These are phyloP conservation scores for Backusella parvicylindrica DNA, from an alignment of 192 early-diverging fungal genomes.

Conservation along the genomic window DNA sequence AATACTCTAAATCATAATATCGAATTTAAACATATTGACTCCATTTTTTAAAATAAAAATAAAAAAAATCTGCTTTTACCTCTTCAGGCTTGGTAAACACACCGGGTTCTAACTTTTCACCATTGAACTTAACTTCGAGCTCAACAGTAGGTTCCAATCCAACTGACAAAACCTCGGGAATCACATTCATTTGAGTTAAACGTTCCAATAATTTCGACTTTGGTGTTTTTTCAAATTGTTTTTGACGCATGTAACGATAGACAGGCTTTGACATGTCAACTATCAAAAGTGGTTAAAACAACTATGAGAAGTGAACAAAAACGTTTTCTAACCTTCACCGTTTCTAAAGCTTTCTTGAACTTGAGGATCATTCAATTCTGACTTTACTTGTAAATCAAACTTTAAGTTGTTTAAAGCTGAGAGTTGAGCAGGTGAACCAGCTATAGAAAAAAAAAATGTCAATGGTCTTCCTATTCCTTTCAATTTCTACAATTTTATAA, in stretches of 20 bases:
- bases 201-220: slow-evolving; percentile 62
- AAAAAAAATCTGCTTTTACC: slow-evolving; percentile 21
- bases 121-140: slow-evolving; percentile 38
- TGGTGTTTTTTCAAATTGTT: slow-evolving; percentile 54
- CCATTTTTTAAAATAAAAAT: no score
- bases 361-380: slow-evolving; percentile 67
- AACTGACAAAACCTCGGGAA: slow-evolving; percentile 65
- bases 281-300: background rate
- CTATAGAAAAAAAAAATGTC: slow-evolving; percentile 1
- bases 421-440: slow-evolving; percentile 39
- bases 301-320: no score
- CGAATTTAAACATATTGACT: slow-evolving; percentile 4
- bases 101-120: slow-evolving; percentile 35
- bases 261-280: slow-evolving; percentile 68
- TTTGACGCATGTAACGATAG: slow-evolving; percentile 62
- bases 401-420: slow-evolving; percentile 46
- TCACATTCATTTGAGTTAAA: slow-evolving; percentile 71
- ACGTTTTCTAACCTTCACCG: slow-evolving; percentile 38
- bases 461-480: no score
- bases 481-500: no score
- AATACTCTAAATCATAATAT: slow-evolving; percentile 49
- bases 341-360: slow-evolving; percentile 63
- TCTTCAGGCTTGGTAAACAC: slow-evolving; percentile 32
- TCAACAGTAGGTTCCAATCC: slow-evolving; percentile 44
- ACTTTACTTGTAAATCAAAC: slow-evolving; percentile 55